These are phyloP conservation scores for Ophiostoma sp. DNA, from an alignment of 2,329 filamentous ascomycete genomes.

Conservation along the genomic window DNA sequence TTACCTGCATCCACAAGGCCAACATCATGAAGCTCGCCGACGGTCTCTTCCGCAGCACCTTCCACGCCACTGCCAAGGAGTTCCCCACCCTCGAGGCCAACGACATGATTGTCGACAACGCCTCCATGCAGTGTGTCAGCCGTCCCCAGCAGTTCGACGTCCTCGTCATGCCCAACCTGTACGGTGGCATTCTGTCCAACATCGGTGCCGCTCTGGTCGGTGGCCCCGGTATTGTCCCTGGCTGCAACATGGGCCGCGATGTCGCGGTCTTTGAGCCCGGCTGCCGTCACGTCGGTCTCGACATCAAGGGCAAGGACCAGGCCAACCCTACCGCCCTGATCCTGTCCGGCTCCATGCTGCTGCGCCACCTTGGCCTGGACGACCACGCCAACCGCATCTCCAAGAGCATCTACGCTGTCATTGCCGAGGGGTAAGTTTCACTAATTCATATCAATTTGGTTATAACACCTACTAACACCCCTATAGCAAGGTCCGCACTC, in stretches of 20 bases:
- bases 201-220: constrained; percentile 95
- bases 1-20: constrained; percentile 99
- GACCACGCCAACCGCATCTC: constrained; percentile 98
- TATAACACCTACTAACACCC: constrained; percentile 37
- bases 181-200: constrained; percentile 98
- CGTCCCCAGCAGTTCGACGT: constrained; percentile 98
- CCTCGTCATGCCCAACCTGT: constrained; percentile 99
- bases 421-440: constrained; percentile 76
- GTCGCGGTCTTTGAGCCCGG: constrained; percentile 98
- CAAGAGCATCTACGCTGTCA: constrained; percentile 71
- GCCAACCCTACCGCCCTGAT: constrained; percentile 96
- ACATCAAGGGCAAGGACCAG: constrained; percentile 99
- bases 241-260: constrained; percentile 99
- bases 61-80: constrained; percentile 87
- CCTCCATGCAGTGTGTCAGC: constrained; percentile 97
- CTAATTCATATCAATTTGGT: background rate
- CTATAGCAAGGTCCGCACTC: constrained; percentile 73
- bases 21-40: constrained; percentile 99
- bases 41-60: constrained; percentile 96
- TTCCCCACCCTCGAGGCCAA: constrained; percentile 93
- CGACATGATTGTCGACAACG: constrained; percentile 99
- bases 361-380: constrained; percentile 93
- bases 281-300: constrained; percentile 97
- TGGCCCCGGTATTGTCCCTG: constrained; percentile 92
- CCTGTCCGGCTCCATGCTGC: constrained; percentile 91